phyloP scores from a whole-genome alignment of 1,139 yeast genomes.

The Saccharomycopsis hybrid region DNA sequence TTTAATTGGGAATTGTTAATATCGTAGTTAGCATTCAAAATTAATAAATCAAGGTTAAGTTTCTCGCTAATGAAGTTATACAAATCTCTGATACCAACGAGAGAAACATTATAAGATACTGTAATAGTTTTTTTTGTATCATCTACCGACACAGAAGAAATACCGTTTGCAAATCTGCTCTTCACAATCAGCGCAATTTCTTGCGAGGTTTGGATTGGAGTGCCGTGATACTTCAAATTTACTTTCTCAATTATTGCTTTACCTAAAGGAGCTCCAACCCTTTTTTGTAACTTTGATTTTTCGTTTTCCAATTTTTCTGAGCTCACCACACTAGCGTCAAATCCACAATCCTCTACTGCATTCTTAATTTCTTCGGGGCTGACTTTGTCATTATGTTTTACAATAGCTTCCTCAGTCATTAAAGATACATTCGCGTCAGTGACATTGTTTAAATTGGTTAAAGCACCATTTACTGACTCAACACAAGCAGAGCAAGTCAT shows the following conservation, averaged over 20 bases:
- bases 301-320: slow-evolving; percentile 16
- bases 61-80: slow-evolving; percentile 33
- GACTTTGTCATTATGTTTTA: slow-evolving; percentile 38
- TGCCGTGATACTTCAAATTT: slow-evolving; percentile 13
- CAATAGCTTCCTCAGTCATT: slow-evolving; percentile 64
- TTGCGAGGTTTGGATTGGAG: not conserved
- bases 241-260: slow-evolving; percentile 8
- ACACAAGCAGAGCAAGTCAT: slow-evolving; percentile 91
- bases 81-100: slow-evolving; percentile 39
- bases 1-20: slow-evolving; percentile 59
- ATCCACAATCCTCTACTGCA: slow-evolving; percentile 69
- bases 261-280: too few relatives aligned
- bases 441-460: slow-evolving; percentile 38
- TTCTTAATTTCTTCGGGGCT: slow-evolving; percentile 36
- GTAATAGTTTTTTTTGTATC: slow-evolving; percentile 2
- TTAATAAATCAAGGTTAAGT: slow-evolving; percentile 23
- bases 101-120: slow-evolving; percentile 32
- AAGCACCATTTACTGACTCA: slow-evolving; percentile 50
- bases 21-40: slow-evolving; percentile 30
- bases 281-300: not conserved
- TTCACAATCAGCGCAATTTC: not conserved
- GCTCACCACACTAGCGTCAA: slow-evolving; percentile 43
- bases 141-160: not conserved
- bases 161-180: slow-evolving; percentile 5
- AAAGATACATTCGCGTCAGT: slow-evolving; percentile 53